Percentiles rank a stretch among this genome's conserved stretches.
Conservation (phyloP, 2,329 filamentous ascomycete genomes). For the Alternaria solani region DNA sequence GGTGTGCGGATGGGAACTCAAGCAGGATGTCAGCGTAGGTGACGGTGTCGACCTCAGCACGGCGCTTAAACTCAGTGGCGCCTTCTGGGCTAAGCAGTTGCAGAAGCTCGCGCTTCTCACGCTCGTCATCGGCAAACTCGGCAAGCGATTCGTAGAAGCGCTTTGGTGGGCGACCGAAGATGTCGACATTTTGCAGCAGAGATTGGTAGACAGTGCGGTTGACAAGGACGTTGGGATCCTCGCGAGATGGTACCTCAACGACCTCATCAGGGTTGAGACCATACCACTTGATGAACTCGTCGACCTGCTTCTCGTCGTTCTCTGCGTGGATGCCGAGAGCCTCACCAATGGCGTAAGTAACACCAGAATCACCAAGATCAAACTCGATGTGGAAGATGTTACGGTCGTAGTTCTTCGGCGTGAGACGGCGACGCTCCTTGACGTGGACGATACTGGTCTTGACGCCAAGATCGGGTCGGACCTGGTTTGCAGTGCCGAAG, state of each 20-base stretch:
- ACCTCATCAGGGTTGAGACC: conserved; percentile 82
- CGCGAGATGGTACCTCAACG: conserved; percentile 89
- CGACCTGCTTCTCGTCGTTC: conserved; percentile 81
- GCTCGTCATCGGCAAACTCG: conserved; percentile 82
- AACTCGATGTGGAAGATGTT: conserved; percentile 99
- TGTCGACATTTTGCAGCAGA: conserved; percentile 90
- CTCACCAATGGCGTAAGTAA: conserved; percentile 97
- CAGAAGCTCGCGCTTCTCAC: conserved; percentile 81
- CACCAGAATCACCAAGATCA: conserved; percentile 86
- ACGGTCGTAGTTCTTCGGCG: conserved; percentile 86
- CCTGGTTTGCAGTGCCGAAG: conserved; percentile 74
- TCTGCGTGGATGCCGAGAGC: conserved; percentile 95
- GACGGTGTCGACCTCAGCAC: conserved; percentile 87
- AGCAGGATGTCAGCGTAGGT: conserved; percentile 91
- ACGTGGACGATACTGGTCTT: conserved; percentile 90
- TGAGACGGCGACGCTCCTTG: conserved; percentile 94
- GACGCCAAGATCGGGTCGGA: conserved; percentile 85
- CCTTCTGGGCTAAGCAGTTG: conserved; percentile 77
- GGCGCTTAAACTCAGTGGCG: conserved; percentile 88
- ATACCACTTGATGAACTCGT: conserved; percentile 89
- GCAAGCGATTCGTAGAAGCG: conserved; percentile 94
- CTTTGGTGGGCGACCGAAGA: conserved; percentile 96
- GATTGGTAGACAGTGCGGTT: conserved; percentile 93
- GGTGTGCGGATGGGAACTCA: conserved; percentile 89
- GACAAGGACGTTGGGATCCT: conserved; percentile 77